These are phyloP conservation scores for Nitzschia putrida DNA, from an alignment of 108 stramenopile genomes.

Conservation along the genomic window DNA sequence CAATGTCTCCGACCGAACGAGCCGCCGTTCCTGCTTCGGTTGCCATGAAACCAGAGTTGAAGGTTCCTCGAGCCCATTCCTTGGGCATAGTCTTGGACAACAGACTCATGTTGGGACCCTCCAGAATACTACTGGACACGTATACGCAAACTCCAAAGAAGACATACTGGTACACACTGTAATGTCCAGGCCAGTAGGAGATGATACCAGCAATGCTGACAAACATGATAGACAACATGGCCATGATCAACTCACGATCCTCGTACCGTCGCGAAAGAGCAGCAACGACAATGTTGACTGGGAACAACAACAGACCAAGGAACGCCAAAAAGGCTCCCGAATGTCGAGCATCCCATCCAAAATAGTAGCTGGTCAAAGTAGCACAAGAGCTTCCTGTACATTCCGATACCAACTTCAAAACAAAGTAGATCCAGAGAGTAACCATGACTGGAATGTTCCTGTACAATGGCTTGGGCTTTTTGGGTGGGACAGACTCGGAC, in stretches of 20 bases:
- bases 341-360: constrained; percentile 48
- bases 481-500: not conserved
- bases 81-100: constrained; percentile 82
- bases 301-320: constrained; percentile 64
- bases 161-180: constrained; percentile 54
- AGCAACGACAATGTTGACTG: constrained; percentile 62
- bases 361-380: constrained; percentile 53
- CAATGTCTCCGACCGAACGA: constrained; percentile 69
- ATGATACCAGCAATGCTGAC: constrained; percentile 52
- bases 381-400: constrained; percentile 51
- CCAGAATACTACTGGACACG: constrained; percentile 56
- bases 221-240: constrained; percentile 43
- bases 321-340: constrained; percentile 53
- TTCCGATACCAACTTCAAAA: constrained; percentile 69
- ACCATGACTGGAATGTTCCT: constrained; percentile 62
- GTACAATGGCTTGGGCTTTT: constrained; percentile 23
- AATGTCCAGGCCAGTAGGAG: constrained; percentile 28
- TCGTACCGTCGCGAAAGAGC: constrained; percentile 43
- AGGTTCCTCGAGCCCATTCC: constrained; percentile 74
- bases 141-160: constrained; percentile 55
- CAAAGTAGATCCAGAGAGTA: constrained; percentile 60
- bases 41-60: constrained; percentile 88
- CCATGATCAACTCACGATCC: constrained; percentile 61
- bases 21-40: constrained; percentile 91
- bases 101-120: constrained; percentile 82